These are phyloP conservation scores for Paecilomyces dactylethromorphus DNA, from an alignment of 2,329 filamentous ascomycete species.

Conservation along the genomic window DNA sequence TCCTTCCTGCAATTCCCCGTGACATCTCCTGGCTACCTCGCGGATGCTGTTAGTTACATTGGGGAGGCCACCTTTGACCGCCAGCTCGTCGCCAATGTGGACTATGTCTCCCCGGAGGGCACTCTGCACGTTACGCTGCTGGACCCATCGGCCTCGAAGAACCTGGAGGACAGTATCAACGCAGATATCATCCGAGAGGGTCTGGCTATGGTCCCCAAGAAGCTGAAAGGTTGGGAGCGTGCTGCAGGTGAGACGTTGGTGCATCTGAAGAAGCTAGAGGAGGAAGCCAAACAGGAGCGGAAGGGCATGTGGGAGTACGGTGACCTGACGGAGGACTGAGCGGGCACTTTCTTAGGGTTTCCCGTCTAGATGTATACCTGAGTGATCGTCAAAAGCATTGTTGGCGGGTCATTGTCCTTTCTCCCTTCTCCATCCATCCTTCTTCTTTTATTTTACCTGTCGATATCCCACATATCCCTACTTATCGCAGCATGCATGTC, in stretches of 20 bases:
- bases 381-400: not conserved
- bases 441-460: not conserved
- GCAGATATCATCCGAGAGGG: constrained; percentile 78
- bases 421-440: no score
- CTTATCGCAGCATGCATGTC: not conserved
- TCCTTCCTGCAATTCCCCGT: constrained; percentile 83
- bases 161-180: constrained; percentile 75
- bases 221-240: constrained; percentile 87
- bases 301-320: constrained; percentile 98
- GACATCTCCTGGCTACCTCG: constrained; percentile 68
- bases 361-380: not conserved
- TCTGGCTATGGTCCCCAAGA: constrained; percentile 82
- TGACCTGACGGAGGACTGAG: constrained; percentile 81
- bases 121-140: constrained; percentile 82
- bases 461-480: not conserved
- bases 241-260: constrained; percentile 65
- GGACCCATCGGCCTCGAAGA: constrained; percentile 60
- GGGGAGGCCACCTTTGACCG: constrained; percentile 67
- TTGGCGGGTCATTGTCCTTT: not conserved
- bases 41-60: constrained; percentile 71
- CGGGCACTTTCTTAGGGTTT: no score
- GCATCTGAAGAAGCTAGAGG: constrained; percentile 66
- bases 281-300: constrained; percentile 70
- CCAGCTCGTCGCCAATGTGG: constrained; percentile 82
- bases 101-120: constrained; percentile 75